Conservation (phyloP, 352 stramenopile species). For the Phytopythium ostracodes region DNA sequence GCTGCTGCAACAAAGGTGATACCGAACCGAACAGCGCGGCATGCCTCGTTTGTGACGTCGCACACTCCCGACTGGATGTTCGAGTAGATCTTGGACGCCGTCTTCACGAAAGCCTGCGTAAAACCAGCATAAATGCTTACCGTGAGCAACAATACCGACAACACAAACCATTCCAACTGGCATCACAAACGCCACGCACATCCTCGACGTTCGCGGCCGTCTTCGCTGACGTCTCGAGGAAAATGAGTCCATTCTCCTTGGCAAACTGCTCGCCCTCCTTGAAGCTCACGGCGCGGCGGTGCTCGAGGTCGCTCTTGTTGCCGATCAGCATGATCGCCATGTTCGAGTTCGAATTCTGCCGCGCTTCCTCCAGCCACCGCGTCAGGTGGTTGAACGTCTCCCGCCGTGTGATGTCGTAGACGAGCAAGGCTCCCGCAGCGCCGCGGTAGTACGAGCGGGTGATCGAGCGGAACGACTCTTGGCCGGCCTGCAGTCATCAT, state of each 20-base stretch:
- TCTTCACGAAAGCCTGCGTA: constrained; percentile 92
- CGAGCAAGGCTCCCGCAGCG: constrained; percentile 94
- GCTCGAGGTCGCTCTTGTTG: constrained; percentile 98
- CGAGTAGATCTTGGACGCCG: constrained; percentile 94
- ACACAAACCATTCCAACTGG: background rate
- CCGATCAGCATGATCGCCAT: constrained; percentile 99
- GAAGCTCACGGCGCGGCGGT: constrained; percentile 93
- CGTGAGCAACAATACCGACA: background rate
- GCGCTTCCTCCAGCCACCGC: constrained; percentile 97
- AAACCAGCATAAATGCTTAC: background rate
- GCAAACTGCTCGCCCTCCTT: constrained; percentile 99
- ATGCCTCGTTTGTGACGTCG: constrained; percentile 93
- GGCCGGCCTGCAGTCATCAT: constrained; percentile 82
- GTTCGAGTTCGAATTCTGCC: constrained; percentile 98
- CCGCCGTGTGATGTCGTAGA: constrained; percentile 98
- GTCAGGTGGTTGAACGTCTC: constrained; percentile 99
- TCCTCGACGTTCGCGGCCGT: constrained; percentile 98
- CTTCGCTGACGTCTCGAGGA: constrained; percentile 99
- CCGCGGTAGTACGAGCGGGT: constrained; percentile 99
- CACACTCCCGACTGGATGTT: constrained; percentile 95
- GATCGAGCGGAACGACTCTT: constrained; percentile 99
- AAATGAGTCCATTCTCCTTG: constrained; percentile 99
- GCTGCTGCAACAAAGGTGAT: background rate
- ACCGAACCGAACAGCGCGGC: background rate
- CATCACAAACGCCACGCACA: constrained; percentile 51